A percentile compares a stretch with the other conserved stretches of the same genome.
Evolutionary conservation across 768 basidiomycete genomes (phyloP).

Genomic region (Polyporus arcularius): DNA sequence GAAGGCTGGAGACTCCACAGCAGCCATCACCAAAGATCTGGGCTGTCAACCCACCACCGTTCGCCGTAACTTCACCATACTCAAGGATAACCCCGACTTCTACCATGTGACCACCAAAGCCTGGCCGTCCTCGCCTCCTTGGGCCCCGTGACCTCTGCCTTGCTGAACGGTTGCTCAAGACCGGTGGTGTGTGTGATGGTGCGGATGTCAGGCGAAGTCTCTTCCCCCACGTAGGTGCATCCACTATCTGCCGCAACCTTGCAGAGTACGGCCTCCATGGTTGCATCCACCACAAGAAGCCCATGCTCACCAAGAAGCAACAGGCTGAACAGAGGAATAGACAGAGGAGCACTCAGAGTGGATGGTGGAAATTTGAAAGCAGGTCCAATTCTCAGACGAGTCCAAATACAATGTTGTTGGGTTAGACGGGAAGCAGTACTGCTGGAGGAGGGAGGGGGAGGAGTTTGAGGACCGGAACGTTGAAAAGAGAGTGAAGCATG

Average conservation of each 20-base stretch:
- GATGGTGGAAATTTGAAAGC: no score
- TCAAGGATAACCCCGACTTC: not conserved
- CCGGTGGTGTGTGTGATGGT: not conserved
- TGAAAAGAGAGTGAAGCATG: not conserved
- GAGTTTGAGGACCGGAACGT: not conserved
- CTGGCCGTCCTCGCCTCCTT: not conserved
- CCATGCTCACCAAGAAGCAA: no score
- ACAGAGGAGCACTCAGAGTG: no score
- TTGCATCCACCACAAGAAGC: no score
- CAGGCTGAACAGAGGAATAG: no score
- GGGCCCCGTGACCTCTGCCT: not conserved
- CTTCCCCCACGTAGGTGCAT: not conserved
- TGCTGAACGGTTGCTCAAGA: not conserved
- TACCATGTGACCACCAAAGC: not conserved
- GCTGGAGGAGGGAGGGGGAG: slow-evolving; percentile 3
- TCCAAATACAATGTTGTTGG: slow-evolving; percentile 8
- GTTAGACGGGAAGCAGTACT: slow-evolving; percentile 1
- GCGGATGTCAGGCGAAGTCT: not conserved
- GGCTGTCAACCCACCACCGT: not conserved
- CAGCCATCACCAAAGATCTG: not conserved
- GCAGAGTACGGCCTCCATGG: no score
- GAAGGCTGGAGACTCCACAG: not conserved
- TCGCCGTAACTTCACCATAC: not conserved
- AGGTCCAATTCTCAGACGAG: slow-evolving; percentile 13
- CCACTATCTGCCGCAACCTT: not conserved